Conservation (phyloP, 148 eudicot genomes). For the Silene latifolia region DNA sequence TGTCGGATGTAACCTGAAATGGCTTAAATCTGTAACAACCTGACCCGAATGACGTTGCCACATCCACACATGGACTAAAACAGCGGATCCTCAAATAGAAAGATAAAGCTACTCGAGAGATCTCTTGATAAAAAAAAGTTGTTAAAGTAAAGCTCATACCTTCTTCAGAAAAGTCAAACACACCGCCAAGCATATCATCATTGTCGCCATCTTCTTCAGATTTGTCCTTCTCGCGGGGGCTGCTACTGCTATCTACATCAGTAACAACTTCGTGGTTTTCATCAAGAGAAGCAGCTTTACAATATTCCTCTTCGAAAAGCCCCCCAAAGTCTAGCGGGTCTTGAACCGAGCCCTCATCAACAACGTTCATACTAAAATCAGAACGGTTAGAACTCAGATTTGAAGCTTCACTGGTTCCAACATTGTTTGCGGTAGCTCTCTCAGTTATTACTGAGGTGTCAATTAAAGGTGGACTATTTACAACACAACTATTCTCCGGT, state of each 20-base stretch:
- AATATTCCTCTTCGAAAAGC: constrained; percentile 79
- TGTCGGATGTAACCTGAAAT: no score
- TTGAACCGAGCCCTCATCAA: constrained; percentile 59
- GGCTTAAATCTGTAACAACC: no score
- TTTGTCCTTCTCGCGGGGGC: constrained; percentile 55
- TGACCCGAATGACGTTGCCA: no score
- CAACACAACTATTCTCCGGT: constrained; percentile 44
- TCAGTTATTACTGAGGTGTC: constrained; percentile 30
- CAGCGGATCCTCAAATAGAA: no score
- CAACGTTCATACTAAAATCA: constrained; percentile 67
- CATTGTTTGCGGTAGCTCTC: constrained; percentile 46
- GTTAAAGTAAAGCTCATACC: constrained; percentile 39
- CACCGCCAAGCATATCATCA: constrained; percentile 83
- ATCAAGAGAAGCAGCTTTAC: constrained; percentile 55
- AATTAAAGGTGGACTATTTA: constrained; percentile 47
- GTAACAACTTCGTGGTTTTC: constrained; percentile 51
- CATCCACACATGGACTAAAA: no score
- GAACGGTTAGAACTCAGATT: constrained; percentile 69
- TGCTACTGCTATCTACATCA: constrained; percentile 59
- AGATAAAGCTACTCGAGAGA: no score
- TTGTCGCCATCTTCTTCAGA: constrained; percentile 77
- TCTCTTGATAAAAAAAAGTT: no score
- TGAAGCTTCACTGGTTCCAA: constrained; percentile 58
- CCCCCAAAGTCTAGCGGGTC: constrained; percentile 64
- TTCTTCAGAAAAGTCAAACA: constrained; percentile 90